Percentiles rank a stretch among this genome's conserved stretches.
phyloP scores from a whole-genome alignment of 1,284 basidiomycete species.

The Mycena citricolor region DNA sequence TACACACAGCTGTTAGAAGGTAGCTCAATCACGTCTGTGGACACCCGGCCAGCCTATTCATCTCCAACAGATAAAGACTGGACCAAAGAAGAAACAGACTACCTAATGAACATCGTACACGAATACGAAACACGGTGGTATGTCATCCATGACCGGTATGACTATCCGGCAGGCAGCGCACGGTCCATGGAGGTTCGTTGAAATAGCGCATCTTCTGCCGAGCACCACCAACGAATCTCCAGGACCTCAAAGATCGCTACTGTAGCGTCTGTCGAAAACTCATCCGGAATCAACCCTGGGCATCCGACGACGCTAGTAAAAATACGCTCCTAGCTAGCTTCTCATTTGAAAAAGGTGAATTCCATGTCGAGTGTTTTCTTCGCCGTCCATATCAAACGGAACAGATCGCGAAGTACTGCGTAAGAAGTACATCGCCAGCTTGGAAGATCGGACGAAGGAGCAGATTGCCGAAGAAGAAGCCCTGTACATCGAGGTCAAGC shows the following conservation, averaged over 20 bases:
- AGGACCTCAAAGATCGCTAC: slow-evolving; percentile 96
- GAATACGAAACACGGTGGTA: slow-evolving; percentile 92
- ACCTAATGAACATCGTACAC: slow-evolving; percentile 81
- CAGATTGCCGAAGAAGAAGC: slow-evolving; percentile 97
- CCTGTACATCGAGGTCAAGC: slow-evolving; percentile 90
- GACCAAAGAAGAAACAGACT: slow-evolving; percentile 94
- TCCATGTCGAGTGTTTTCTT: neutral
- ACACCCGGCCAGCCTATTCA: slow-evolving; percentile 1
- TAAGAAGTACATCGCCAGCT: slow-evolving; percentile 83
- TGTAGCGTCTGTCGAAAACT: slow-evolving; percentile 91
- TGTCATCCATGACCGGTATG: slow-evolving; percentile 89
- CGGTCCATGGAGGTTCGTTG: slow-evolving; percentile 69
- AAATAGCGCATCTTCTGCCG: neutral
- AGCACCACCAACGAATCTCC: slow-evolving; percentile 10
- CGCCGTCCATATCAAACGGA: too few species aligned
- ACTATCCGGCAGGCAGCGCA: slow-evolving; percentile 50
- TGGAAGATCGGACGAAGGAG: slow-evolving; percentile 84
- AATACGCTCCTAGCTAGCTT: slow-evolving; percentile 68
- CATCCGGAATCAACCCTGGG: slow-evolving; percentile 80
- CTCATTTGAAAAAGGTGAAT: slow-evolving; percentile 80
- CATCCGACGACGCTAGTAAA: slow-evolving; percentile 75
- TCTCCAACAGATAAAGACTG: slow-evolving; percentile 70
- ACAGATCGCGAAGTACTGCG: slow-evolving; percentile 85
- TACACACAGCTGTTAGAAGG: slow-evolving; percentile 82
- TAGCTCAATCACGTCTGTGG: too few species aligned